Base-by-base conservation (phyloP, 768 basidiomycete species). In the Rossbeevera mucosa region DNA sequence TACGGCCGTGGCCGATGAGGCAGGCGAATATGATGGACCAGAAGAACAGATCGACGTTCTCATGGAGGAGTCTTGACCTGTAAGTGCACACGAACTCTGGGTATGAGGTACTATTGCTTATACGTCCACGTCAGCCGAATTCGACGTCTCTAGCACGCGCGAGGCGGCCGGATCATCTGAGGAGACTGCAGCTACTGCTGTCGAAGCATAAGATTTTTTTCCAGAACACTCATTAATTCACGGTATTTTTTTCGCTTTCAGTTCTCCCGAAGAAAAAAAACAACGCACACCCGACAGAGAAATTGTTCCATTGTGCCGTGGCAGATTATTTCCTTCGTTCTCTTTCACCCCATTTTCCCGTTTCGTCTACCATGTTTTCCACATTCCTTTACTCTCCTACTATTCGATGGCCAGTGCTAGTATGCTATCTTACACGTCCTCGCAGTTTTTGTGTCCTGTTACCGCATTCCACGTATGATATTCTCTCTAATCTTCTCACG, bases 341-440 rank as follows among this genome's bases (percentile, higher is more conserved):
- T 43, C 56, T 45, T 42, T 60, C 51, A 5, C 38, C 36, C 20
- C 36, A 26, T 44, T 29, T 6, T 51, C 14, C 16, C 4, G 36
- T 38, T 21, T 18, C 8, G 22, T 31, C 25, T 3, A 9, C 26
- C 43, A n/a, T 16, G n/a, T 43, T 25, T 29, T 16, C 31, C 54
- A 40, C 58, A 25, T 44, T 58, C 51, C 0, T 52, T 58, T 18
- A 38, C 18, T 38, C 36, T 38, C 18, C 36, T 44, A 44, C 51
- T 54, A 18, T 50, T 56, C 46, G 12, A 50, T 30, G 50, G 40
- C 25, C 52, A 55, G 52, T 44, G 38, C 33, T 47, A 61, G 52
- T 51, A 62, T 38, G 43, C 18, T 48, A 50, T 33, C 47, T 52
- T 58, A 64, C 41, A 40, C 38, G 26, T 21, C 21, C 2, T 13